Evolutionary conservation across 176 grass and related monocot species (phyloP), one percentile per base, ranked within the genome.

Genomic region (Juncus effusus): DNA sequence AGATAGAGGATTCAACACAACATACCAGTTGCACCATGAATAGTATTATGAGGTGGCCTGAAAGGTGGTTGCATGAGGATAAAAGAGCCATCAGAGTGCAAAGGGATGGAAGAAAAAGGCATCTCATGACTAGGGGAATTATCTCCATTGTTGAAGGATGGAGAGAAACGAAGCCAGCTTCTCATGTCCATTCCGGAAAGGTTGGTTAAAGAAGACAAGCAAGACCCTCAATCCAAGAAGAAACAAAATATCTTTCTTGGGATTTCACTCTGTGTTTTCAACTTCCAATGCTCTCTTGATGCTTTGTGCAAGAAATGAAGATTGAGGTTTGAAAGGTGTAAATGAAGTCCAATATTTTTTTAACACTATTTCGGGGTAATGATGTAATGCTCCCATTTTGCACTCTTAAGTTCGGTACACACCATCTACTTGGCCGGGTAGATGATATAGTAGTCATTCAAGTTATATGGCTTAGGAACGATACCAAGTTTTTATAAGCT

Each of bases 101-200:
- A 45, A 60, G 69, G 75, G 15, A 77, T 64, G 14, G 79, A 74
- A 82, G 64, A 62, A 1, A 73, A 87, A 3, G 77, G 80, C 28
- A 62, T 74, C 4, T 47, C 74, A 10, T 63, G 19, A 28, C 1
- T 55, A 47, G 60, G 40, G 5, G 73, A 63, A 51, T 62, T 76
- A 13, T 63, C 59, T 2, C 59, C 69, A 13, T 75, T 56, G 0
- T 77, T 67, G 16, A 75, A 83, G 51, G 74, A 81, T 54, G 86
- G 74, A 42, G 88, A 80, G 81, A 91, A 91, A 56, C 88, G 80
- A 13, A 91, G 84, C 88, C 88, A 91, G 10, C 77, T 59, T 14
- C 53, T 83, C 80, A 91, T 87, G 59, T 91, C 88, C 83, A 81
- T 83, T 91, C 88, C 83, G 78, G 78, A 40, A 55, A 49, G 6